Evolutionary conservation across 1,284 basidiomycete species (phyloP).

Genomic region (Cutaneotrichosporon daszewskae): DNA sequence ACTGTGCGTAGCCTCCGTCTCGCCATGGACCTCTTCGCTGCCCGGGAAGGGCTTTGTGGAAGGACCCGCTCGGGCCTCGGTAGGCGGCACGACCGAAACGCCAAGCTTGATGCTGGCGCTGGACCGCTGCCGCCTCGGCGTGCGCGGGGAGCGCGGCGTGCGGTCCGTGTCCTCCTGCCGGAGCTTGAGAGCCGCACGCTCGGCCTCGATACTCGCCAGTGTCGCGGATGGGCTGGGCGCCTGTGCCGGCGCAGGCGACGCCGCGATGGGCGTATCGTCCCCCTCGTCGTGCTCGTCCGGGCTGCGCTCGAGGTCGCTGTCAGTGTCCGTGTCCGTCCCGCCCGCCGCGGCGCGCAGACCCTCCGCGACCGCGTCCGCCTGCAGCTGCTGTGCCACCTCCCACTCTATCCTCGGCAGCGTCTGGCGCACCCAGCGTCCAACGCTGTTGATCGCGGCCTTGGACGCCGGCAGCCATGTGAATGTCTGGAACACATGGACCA

Average conservation of each 20-base stretch:
- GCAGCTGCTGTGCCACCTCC: constrained; percentile 14
- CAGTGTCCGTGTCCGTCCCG: not conserved
- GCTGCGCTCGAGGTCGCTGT: constrained; percentile 2
- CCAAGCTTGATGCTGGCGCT: not conserved
- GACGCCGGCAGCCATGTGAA: constrained; percentile 75
- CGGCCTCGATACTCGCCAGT: not conserved
- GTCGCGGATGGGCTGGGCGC: not conserved
- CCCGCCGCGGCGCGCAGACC: not conserved
- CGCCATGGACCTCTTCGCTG: no score
- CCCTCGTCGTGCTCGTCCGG: not conserved
- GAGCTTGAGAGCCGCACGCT: constrained; percentile 7
- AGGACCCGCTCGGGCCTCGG: no score
- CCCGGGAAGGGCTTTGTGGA: no score
- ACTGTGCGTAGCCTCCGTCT: no score
- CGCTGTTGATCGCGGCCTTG: constrained; percentile 59
- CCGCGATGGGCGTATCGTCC: constrained; percentile 4
- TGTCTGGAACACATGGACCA: constrained; percentile 84
- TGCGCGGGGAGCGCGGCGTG: not conserved
- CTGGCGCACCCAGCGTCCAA: constrained; percentile 59
- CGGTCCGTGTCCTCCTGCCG: not conserved
- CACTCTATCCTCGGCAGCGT: constrained; percentile 59
- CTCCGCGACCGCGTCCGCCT: constrained; percentile 1
- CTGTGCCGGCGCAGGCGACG: not conserved
- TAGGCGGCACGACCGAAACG: not conserved
- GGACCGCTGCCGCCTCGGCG: constrained; percentile 1